Base-by-base conservation (phyloP, 768 basidiomycete species). In the Lentinula detonsa region DNA sequence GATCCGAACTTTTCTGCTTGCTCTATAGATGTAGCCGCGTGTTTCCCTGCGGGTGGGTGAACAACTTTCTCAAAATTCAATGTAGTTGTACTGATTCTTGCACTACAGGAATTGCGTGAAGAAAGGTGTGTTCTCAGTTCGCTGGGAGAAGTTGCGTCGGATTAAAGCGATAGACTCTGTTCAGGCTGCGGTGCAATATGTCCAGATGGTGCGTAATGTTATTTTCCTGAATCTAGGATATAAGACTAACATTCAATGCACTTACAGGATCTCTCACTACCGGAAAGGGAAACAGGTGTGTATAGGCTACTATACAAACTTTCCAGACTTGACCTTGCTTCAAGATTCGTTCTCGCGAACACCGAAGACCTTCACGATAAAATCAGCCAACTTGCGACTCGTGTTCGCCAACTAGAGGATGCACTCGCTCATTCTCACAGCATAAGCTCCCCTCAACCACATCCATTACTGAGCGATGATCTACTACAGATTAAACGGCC, bases 361-460 rank as follows among this genome's bases (percentile, higher is more conserved):
- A 87, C 86, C 37, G 86, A 88, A 70, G 79, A 74, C 8, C 78
- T 87, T 9, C 87, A 88, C 63, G 86, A 87, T 62, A 88, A 87
- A 71, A 88, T 88, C 50, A 79, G 78, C 48, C 65, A 77, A 23
- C 75, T 90, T 13, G 77, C 85, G 15, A 84, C 71, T 62, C 83
- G 87, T 49, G 84, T 88, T 43, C 80, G 86, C 55, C 77, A 84
- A 54, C 77, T 90, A n/a, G 87, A 90, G 69, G 86, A 88, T 69
- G 86, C 85, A 13, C 78, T 90, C 10, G 71, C 76, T 2, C 74
- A 81, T 50, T 77, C 83, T 4, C 83, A 88, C 67, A 64, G 78
- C 4, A 64, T 73, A 43, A 75, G 77, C 63, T 83, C 82, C 1
- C 69, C 64, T 51, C 79, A 81, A 37, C 69, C 73, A 0, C 87